These are phyloP conservation scores for Thermothielavioides terrestris DNA, from an alignment of 495 filamentous ascomycete genomes.

Conservation along the genomic window DNA sequence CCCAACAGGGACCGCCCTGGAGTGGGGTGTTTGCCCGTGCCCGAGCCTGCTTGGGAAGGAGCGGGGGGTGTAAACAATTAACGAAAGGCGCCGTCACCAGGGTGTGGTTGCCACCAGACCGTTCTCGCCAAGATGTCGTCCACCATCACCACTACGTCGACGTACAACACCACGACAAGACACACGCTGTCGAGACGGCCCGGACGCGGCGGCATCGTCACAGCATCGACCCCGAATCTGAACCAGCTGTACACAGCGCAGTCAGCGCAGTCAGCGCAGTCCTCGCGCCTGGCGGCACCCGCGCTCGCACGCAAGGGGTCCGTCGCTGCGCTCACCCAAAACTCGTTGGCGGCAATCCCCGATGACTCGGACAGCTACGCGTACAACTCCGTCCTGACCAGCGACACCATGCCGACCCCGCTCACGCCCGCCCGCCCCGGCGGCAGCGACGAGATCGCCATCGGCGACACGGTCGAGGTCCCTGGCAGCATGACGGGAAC, in stretches of 20 bases:
- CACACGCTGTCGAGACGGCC: slow-evolving; percentile 43
- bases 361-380: slow-evolving; percentile 55
- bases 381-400: slow-evolving; percentile 41
- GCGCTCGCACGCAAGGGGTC: slow-evolving; percentile 57
- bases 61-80: slow-evolving; percentile 27
- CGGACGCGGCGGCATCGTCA: slow-evolving; percentile 39
- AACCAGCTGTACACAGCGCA: slow-evolving; percentile 39
- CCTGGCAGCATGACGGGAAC: slow-evolving; percentile 89
- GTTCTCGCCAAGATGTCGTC: slow-evolving; percentile 23
- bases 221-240: slow-evolving; percentile 52
- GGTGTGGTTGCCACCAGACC: slow-evolving; percentile 12
- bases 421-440: slow-evolving; percentile 23
- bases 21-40: neutral
- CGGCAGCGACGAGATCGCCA: slow-evolving; percentile 43
- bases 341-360: slow-evolving; percentile 49
- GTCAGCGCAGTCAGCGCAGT: slow-evolving; percentile 31
- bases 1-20: too few relatives aligned
- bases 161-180: slow-evolving; percentile 72
- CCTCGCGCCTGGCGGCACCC: slow-evolving; percentile 35
- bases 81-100: slow-evolving; percentile 11
- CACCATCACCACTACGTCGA: slow-evolving; percentile 36
- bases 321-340: slow-evolving; percentile 53
- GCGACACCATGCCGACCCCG: slow-evolving; percentile 29
- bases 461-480: slow-evolving; percentile 89
- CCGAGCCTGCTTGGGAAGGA: too few relatives aligned